These are phyloP conservation scores for Danielia oregonensis DNA, from an alignment of 805 yeast species.

Conservation along the genomic window DNA sequence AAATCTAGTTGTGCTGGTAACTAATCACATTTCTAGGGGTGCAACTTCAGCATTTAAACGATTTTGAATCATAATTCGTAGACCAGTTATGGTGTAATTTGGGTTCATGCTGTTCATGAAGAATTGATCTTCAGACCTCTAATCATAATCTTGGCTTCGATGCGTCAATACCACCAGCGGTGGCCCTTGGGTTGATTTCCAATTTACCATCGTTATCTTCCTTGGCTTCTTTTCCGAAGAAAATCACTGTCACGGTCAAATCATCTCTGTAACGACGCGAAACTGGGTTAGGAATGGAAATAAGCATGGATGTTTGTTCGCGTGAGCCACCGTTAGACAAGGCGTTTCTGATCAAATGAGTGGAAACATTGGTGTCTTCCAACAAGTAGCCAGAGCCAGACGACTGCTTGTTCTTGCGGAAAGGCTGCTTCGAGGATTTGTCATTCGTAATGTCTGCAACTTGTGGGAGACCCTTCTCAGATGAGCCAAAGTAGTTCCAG, in stretches of 20 bases:
- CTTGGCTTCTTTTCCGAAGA: conserved; percentile 66
- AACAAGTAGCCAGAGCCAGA: conserved; percentile 45
- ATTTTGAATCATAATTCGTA: too few relatives aligned
- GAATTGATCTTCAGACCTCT: too few relatives aligned
- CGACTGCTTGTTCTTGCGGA: conserved; percentile 48
- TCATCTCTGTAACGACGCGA: conserved; percentile 94
- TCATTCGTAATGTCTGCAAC: conserved; percentile 61
- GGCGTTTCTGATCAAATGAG: conserved; percentile 92
- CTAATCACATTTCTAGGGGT: too few relatives aligned
- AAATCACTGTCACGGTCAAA: conserved; percentile 91
- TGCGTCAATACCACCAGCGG: conserved; percentile 50
- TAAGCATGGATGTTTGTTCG: conserved; percentile 84
- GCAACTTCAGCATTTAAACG: too few relatives aligned
- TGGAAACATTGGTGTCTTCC: conserved; percentile 85
- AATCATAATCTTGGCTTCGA: conserved; percentile 49
- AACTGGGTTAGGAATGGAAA: conserved; percentile 87
- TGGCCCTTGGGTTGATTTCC: conserved; percentile 54
- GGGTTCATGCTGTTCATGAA: too few relatives aligned
- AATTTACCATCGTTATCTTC: conserved; percentile 45
- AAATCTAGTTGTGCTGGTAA: too few relatives aligned
- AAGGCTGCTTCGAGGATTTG: conserved; percentile 67
- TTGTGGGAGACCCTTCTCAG: conserved; percentile 53
- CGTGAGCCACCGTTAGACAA: conserved; percentile 79
- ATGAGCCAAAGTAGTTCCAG: conserved; percentile 41
- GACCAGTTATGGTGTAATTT: too few relatives aligned